Evolutionary conservation across 164 flowering plant genomes (phyloP).

Genomic region (Umbilicus rupestris): DNA sequence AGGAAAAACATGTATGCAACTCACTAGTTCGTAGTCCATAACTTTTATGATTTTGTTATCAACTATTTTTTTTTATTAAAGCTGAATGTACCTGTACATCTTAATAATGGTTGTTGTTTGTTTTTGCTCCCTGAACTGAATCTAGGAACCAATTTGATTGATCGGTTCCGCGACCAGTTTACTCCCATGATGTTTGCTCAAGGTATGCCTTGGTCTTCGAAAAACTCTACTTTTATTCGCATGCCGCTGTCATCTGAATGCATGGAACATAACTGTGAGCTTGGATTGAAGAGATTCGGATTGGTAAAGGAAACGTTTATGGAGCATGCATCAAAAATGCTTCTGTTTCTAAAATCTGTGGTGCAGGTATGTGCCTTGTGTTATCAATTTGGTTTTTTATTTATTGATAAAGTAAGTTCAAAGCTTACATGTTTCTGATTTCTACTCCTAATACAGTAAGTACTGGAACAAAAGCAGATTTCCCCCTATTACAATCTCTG

Average conservation of each 20-base stretch:
- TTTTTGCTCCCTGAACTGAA: conserved; percentile 6
- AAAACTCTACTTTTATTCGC: conserved; percentile 68
- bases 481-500: too few relatives aligned
- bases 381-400: too few relatives aligned
- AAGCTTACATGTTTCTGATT: too few relatives aligned
- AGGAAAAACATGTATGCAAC: neutral
- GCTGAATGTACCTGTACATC: neutral
- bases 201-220: conserved; percentile 43
- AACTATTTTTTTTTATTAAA: neutral
- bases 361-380: conserved; percentile 72
- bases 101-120: neutral
- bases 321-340: conserved; percentile 58
- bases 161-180: conserved; percentile 82
- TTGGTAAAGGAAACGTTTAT: conserved; percentile 45
- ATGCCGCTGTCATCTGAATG: conserved; percentile 78
- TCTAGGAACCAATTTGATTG: conserved; percentile 72
- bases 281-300: conserved; percentile 39
- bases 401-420: too few relatives aligned
- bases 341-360: conserved; percentile 76
- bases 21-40: neutral
- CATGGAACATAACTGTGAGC: conserved; percentile 53
- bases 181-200: conserved; percentile 64
- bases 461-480: too few relatives aligned
- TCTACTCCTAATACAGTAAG: too few relatives aligned
- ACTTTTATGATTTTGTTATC: neutral